A percentile compares a stretch with the other conserved stretches of the same genome.
These are phyloP conservation scores for Pichia sp. DNA, from an alignment of 1,139 yeast genomes.

Conservation along the genomic window DNA sequence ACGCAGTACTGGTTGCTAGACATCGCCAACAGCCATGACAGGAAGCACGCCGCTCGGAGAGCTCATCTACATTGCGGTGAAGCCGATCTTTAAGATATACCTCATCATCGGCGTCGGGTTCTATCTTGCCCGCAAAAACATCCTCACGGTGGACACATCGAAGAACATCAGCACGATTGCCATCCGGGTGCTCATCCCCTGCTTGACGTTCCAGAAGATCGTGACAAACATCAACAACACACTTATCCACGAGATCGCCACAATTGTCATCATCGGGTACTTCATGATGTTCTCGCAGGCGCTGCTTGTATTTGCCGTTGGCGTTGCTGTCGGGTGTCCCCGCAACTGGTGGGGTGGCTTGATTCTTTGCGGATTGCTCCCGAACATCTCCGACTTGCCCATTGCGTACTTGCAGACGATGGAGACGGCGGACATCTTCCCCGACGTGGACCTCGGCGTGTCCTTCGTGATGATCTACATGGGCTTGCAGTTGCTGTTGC, in stretches of 20 bases:
- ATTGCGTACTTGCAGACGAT: constrained; percentile 84
- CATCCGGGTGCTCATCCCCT: constrained; percentile 70
- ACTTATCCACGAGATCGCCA: constrained; percentile 73
- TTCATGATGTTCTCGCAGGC: constrained; percentile 53
- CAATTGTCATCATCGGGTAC: constrained; percentile 60
- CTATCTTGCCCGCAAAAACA: constrained; percentile 58
- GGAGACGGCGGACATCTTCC: constrained; percentile 53
- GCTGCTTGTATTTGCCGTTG: constrained; percentile 35
- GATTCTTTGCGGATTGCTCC: constrained; percentile 70
- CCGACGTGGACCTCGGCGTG: constrained; percentile 72
- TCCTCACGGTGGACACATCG: constrained; percentile 69
- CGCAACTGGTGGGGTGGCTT: constrained; percentile 77
- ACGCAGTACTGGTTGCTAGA: no score
- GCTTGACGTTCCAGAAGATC: constrained; percentile 72
- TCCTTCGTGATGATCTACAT: constrained; percentile 81
- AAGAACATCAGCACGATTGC: constrained; percentile 70
- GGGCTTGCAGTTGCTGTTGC: constrained; percentile 64
- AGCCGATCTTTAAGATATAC: constrained; percentile 85
- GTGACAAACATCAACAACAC: constrained; percentile 65
- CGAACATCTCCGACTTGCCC: constrained; percentile 83
- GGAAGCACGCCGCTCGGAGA: constrained; percentile 50
- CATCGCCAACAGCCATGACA: constrained; percentile 3
- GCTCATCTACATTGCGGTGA: constrained; percentile 74
- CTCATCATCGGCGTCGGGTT: constrained; percentile 70
- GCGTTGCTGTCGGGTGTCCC: constrained; percentile 42